Conservation (phyloP, 179 eudicot genomes). For the Vitellaria paradoxa region DNA sequence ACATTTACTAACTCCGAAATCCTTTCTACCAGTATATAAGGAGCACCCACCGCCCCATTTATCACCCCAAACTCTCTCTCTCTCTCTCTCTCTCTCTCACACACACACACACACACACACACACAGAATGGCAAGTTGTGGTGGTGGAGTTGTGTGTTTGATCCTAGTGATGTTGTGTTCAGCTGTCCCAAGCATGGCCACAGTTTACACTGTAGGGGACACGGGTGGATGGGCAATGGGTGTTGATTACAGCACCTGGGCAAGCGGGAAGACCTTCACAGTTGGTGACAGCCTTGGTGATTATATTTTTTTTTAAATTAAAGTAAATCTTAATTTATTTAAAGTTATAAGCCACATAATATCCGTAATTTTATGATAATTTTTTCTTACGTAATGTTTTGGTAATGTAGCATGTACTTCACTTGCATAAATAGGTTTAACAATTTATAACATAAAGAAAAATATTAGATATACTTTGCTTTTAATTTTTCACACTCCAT, state of each 20-base stretch:
- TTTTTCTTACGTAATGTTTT: no score
- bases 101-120: not conserved
- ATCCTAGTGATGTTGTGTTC: slow-evolving; percentile 17
- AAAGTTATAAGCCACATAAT: no score
- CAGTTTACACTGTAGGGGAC: slow-evolving; percentile 68
- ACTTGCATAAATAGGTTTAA: no score
- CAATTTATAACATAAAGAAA: no score
- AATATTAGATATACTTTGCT: no score
- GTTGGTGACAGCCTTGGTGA: slow-evolving; percentile 78
- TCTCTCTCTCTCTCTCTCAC: not conserved
- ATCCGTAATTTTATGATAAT: no score
- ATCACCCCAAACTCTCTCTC: not conserved
- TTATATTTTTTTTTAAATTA: not conserved
- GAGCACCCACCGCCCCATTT: not conserved
- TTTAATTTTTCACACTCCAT: no score
- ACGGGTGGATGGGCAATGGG: slow-evolving; percentile 64
- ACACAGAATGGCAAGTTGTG: slow-evolving; percentile 19
- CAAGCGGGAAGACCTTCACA: slow-evolving; percentile 47
- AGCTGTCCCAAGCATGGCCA: slow-evolving; percentile 35
- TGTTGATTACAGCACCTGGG: slow-evolving; percentile 62
- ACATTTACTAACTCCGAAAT: slow-evolving; percentile 7
- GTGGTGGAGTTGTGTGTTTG: slow-evolving; percentile 17
- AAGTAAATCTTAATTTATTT: no score
- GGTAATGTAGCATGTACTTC: no score
- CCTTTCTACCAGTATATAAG: slow-evolving; percentile 20